phyloP scores from a whole-genome alignment of 2,329 filamentous ascomycete species.

The Thermomyces lanuginosus region DNA sequence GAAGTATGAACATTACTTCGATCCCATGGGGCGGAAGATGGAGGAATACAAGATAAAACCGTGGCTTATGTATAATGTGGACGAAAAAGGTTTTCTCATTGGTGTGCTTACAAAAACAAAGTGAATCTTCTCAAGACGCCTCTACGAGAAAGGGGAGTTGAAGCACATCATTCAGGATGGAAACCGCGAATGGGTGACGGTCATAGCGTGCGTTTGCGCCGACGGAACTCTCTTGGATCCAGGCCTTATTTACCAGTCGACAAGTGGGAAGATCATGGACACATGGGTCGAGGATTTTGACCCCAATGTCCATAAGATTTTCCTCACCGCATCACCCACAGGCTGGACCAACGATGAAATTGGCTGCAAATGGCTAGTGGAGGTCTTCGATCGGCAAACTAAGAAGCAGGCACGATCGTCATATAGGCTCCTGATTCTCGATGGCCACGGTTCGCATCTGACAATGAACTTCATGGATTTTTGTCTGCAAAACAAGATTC shows the following conservation, averaged over 20 bases:
- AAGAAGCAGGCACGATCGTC: no score
- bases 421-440: no score
- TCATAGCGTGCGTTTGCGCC: constrained; percentile 9
- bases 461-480: no score
- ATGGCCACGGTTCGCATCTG: no score
- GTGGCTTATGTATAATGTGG: constrained; percentile 3
- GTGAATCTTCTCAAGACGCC: constrained; percentile 7
- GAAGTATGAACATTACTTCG: constrained; percentile 3
- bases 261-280: constrained; percentile 8
- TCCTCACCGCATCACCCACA: no score
- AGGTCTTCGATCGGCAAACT: no score
- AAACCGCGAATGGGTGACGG: constrained; percentile 10
- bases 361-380: no score
- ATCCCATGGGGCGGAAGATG: constrained; percentile 1
- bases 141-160: constrained; percentile 4
- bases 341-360: neutral
- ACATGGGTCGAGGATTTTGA: constrained; percentile 7
- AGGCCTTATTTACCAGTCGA: constrained; percentile 9
- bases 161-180: constrained; percentile 8
- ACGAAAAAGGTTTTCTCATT: constrained; percentile 4
- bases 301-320: neutral
- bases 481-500: no score
- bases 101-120: constrained; percentile 7
- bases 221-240: constrained; percentile 6
- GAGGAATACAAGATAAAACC: constrained; percentile 1